Percentiles rank a stretch among this genome's conserved stretches.
Evolutionary conservation across 1,284 basidiomycete genomes (phyloP).

Genomic region (Sanghuangporus sanghuang): DNA sequence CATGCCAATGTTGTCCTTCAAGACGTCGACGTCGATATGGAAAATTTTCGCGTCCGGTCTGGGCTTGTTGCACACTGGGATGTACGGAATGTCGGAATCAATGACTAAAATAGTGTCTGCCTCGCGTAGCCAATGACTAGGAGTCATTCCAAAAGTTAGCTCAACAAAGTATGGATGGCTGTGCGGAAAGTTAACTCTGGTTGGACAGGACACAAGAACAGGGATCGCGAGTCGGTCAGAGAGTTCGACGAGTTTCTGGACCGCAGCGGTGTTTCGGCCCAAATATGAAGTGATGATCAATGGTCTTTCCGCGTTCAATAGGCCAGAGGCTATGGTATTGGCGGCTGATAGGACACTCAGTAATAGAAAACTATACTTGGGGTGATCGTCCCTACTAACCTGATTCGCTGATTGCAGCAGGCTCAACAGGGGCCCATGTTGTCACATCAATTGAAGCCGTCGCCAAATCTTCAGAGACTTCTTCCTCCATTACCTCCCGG

Average conservation of each 20-base stretch:
- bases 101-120: conserved; percentile 62
- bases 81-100: conserved; percentile 64
- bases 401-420: conserved; percentile 40
- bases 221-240: conserved; percentile 50
- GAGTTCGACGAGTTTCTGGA: conserved; percentile 42
- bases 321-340: conserved; percentile 39
- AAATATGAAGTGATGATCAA: conserved; percentile 61
- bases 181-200: conserved; percentile 48
- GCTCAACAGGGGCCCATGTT: conserved; percentile 49
- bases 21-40: conserved; percentile 58
- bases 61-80: conserved; percentile 46
- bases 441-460: conserved; percentile 27
- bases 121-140: conserved; percentile 39
- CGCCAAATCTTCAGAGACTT: conserved; percentile 38
- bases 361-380: not conserved
- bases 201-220: conserved; percentile 47
- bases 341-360: conserved; percentile 30
- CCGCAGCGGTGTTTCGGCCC: conserved; percentile 50
- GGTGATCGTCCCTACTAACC: conserved; percentile 30
- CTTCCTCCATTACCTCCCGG: conserved; percentile 64
- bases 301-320: conserved; percentile 46
- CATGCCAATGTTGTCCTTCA: conserved; percentile 48
- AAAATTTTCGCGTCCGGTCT: conserved; percentile 43
- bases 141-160: conserved; percentile 39
- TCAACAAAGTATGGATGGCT: conserved; percentile 53